A percentile compares a stretch with the other conserved stretches of the same genome.
phyloP scores from a whole-genome alignment of 352 stramenopile species.

The Pythium chondricola region DNA sequence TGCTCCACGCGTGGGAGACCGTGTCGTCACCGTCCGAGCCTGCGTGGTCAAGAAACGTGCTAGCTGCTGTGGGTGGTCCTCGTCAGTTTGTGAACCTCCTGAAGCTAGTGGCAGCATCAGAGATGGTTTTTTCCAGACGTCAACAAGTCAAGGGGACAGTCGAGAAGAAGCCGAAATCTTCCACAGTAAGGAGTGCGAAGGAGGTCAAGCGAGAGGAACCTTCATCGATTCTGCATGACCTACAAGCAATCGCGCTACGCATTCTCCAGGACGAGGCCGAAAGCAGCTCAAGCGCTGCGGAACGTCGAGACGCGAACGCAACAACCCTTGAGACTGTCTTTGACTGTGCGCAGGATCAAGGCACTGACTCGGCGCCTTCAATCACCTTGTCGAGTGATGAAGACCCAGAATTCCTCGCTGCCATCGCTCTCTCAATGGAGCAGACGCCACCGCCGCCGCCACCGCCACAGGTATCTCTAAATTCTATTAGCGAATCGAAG shows the following conservation, averaged over 20 bases:
- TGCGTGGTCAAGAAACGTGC: too few species aligned
- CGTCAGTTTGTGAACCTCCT: constrained; percentile 75
- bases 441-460: too few species aligned
- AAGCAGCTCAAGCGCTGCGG: too few species aligned
- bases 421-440: constrained; percentile 40
- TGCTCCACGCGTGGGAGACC: constrained; percentile 22
- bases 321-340: not conserved
- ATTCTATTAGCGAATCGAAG: too few species aligned
- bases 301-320: not conserved
- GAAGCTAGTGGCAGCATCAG: constrained; percentile 74
- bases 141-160: not conserved
- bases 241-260: constrained; percentile 42
- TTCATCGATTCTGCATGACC: constrained; percentile 37
- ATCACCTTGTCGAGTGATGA: constrained; percentile 18
- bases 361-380: too few species aligned
- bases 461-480: too few species aligned
- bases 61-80: constrained; percentile 53
- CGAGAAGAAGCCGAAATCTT: not conserved
- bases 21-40: not conserved
- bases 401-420: constrained; percentile 23
- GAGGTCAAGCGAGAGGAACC: constrained; percentile 16
- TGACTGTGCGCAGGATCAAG: too few species aligned
- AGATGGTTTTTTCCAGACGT: constrained; percentile 50
- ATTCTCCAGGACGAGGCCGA: constrained; percentile 57
- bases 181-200: too few species aligned